Evolutionary conservation across 2,329 filamentous ascomycete species (phyloP).

Genomic region (Hypoxylon sp.): DNA sequence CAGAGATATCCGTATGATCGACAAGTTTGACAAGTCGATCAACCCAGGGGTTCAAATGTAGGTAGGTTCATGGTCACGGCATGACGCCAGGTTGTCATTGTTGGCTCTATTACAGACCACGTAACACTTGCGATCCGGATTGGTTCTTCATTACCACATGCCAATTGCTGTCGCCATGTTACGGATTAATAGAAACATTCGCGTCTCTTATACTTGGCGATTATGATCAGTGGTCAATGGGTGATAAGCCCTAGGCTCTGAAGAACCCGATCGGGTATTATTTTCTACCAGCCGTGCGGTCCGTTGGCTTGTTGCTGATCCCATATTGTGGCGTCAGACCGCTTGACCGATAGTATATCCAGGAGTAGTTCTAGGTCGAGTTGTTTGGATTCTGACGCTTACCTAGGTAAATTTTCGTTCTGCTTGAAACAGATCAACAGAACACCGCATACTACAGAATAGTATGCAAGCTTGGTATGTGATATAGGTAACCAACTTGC

Average conservation of each 20-base stretch:
- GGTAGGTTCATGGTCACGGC: neutral
- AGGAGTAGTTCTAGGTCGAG: conserved; percentile 12
- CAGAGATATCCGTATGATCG: conserved; percentile 28
- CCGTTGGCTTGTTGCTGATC: conserved; percentile 19
- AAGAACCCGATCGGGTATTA: conserved; percentile 33
- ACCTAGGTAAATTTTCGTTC: conserved; percentile 2
- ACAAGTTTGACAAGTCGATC: conserved; percentile 30
- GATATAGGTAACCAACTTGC: conserved; percentile 8
- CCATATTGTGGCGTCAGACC: conserved; percentile 19
- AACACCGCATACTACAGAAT: conserved; percentile 6
- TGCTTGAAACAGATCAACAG: conserved; percentile 6
- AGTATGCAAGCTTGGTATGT: neutral
- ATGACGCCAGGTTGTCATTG: conserved; percentile 8
- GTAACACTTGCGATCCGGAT: conserved; percentile 35
- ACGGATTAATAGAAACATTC: conserved; percentile 9
- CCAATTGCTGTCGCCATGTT: conserved; percentile 15
- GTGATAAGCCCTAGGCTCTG: conserved; percentile 25
- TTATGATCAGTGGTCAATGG: conserved; percentile 17
- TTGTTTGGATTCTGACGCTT: neutral
- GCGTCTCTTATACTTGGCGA: conserved; percentile 31
- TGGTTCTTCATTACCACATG: conserved; percentile 13
- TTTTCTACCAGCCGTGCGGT: conserved; percentile 38
- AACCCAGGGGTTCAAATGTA: conserved; percentile 11
- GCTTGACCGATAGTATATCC: conserved; percentile 20
- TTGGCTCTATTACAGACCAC: conserved; percentile 27